Conservation (phyloP, 2,329 filamentous ascomycete genomes). For the Colletotrichum echinochloae region DNA sequence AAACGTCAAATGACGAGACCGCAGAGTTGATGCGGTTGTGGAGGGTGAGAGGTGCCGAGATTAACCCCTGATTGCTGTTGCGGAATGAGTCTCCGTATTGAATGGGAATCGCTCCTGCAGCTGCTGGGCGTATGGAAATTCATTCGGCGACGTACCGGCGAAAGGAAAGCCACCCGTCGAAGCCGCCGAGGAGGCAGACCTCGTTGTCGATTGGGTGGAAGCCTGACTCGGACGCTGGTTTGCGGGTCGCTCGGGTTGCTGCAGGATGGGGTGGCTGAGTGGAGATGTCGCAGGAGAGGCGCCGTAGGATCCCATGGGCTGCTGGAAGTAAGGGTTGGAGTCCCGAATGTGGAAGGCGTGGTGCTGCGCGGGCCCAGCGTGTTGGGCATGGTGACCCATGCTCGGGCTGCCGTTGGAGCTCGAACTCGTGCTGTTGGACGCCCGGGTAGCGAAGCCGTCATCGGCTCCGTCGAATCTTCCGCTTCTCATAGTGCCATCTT, state of each 20-base stretch:
- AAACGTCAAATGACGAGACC: conserved; percentile 36
- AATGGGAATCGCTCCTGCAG: conserved; percentile 62
- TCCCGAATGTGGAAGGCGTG: conserved; percentile 52
- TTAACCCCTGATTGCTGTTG: conserved; percentile 61
- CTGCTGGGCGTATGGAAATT: conserved; percentile 55
- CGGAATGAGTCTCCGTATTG: conserved; percentile 60
- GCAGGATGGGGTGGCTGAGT: conserved; percentile 43
- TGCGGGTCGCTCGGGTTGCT: conserved; percentile 44
- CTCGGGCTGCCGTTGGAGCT: conserved; percentile 54
- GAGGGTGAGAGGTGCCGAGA: background rate
- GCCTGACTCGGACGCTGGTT: conserved; percentile 48
- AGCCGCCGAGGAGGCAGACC: conserved; percentile 59
- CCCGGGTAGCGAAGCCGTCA: conserved; percentile 50
- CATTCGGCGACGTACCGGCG: conserved; percentile 60
- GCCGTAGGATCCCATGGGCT: conserved; percentile 46
- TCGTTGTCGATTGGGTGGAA: conserved; percentile 51
- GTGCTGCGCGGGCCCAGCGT: conserved; percentile 55
- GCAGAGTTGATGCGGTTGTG: background rate
- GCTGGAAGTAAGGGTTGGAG: conserved; percentile 38
- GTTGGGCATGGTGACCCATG: conserved; percentile 49
- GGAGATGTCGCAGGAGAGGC: conserved; percentile 52
- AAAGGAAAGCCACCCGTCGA: conserved; percentile 58
- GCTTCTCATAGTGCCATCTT: conserved; percentile 59
- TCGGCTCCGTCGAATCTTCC: conserved; percentile 58
- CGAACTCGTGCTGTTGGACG: conserved; percentile 52